Percentiles rank a stretch among this genome's conserved stretches.
Conservation (phyloP, 768 basidiomycete species). For the Dioszegia crocea region DNA sequence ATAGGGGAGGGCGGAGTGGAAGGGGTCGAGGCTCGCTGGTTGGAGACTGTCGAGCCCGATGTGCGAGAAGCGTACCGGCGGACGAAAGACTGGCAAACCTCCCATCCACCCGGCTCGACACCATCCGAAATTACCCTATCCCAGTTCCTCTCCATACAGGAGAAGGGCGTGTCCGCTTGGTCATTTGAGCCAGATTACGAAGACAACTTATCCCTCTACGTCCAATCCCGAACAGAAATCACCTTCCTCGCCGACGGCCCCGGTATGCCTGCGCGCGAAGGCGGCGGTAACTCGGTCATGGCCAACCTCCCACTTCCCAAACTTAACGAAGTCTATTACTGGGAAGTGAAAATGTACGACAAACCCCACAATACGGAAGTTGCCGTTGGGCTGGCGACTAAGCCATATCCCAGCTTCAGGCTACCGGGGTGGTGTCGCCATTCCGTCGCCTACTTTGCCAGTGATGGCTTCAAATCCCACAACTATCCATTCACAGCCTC, state of each 20-base stretch:
- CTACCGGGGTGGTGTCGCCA: conserved; percentile 78
- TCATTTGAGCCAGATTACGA: conserved; percentile 99
- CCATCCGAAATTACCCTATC: conserved; percentile 97
- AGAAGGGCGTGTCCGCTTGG: conserved; percentile 99
- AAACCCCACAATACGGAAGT: conserved; percentile 80
- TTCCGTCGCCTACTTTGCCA: conserved; percentile 89
- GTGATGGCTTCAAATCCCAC: conserved; percentile 89
- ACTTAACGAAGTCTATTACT: conserved; percentile 98
- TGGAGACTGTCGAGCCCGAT: conserved; percentile 70
- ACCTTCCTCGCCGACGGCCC: conserved; percentile 70
- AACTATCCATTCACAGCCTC: conserved; percentile 89
- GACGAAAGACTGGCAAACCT: conserved; percentile 69
- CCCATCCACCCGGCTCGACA: conserved; percentile 85
- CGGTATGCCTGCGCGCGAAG: conserved; percentile 68
- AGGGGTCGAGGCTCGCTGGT: conserved; percentile 86
- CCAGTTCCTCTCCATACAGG: conserved; percentile 97
- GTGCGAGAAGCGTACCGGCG: conserved; percentile 68
- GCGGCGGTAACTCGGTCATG: conserved; percentile 89
- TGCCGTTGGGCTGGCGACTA: conserved; percentile 91
- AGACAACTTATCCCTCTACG: conserved; percentile 82
- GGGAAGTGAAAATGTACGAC: conserved; percentile 99
- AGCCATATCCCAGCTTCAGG: conserved; percentile 92
- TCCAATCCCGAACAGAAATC: conserved; percentile 93
- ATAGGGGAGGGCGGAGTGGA: conserved; percentile 91
- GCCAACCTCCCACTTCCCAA: conserved; percentile 95